Evolutionary conservation across 2,329 filamentous ascomycete genomes (phyloP), one percentile per base, ranked within the genome.

Genomic region (Cryphonectria naterciae): DNA sequence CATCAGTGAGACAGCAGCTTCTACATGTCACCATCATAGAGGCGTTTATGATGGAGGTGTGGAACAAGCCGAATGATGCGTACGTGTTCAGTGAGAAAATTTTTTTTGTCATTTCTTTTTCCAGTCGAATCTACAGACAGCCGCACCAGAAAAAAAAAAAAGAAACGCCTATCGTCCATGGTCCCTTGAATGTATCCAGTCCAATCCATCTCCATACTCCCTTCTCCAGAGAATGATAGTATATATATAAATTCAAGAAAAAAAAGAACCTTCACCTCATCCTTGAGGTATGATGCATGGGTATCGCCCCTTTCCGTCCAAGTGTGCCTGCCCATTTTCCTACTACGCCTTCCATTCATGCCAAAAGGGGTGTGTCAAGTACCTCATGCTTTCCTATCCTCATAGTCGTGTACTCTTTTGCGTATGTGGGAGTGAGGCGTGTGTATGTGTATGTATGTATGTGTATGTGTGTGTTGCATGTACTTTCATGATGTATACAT

Each of bases 261-360:
- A 67, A 17, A 35, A 65, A 11, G 15, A 28, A 10, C 46, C 41
- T 43, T 61, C 52, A 61, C 68, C 70, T 46, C 58, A 39, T 62
- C 60, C 56, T 68, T 68, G 68, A 65, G 64, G 69, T 70, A 61
- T 72, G 54, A 43, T 64, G 67, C 43, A 65, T 65, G 37, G 49
- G 35, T 67, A 58, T 67, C 49, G 39, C 61, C 65, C 15, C 61
- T 46, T 72, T 60, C 67, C 66, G 49, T 58, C 70, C 49, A 41
- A 32, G 52, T 65, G 56, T 67, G 43, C 43, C 63, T 56, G 22
- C 25, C 66, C 63, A 62, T 65, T 56, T 70, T 70, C 49, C 62
- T 64, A 52, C 63, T 64, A 68, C 63, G 32, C 46, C 22, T 67
- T 39, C 68, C 64, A 15, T 49, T 52, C 67, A 72, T 68, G 63